Percentiles rank a stretch among this genome's conserved stretches.
phyloP scores from a whole-genome alignment of 345 rosid species.

The Geranium rotundifolium region DNA sequence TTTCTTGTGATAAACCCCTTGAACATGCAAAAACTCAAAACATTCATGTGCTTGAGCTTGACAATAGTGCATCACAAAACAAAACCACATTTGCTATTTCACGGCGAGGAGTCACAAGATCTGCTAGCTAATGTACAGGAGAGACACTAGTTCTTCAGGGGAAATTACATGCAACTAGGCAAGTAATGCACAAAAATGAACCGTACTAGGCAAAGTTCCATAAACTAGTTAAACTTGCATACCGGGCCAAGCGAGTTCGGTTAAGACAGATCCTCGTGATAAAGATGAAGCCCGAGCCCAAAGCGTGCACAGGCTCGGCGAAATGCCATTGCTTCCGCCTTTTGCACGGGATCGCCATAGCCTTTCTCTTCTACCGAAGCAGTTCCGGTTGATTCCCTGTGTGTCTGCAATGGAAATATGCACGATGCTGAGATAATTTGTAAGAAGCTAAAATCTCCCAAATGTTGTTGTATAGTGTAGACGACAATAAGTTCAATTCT shows the following conservation, averaged over 20 bases:
- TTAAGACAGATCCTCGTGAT: constrained; percentile 55
- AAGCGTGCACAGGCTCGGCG: constrained; percentile 78
- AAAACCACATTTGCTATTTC: background rate
- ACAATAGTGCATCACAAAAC: background rate
- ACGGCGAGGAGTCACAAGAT: background rate
- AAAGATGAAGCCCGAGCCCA: constrained; percentile 86
- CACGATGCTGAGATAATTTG: background rate
- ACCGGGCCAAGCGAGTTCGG: background rate
- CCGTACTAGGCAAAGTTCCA: background rate
- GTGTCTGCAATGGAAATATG: constrained; percentile 18
- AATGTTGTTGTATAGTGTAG: background rate
- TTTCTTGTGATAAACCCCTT: too few species aligned
- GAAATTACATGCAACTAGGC: too few species aligned
- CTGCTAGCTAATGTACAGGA: background rate
- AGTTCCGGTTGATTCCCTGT: constrained; percentile 75
- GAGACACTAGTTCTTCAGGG: background rate
- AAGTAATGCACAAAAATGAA: background rate
- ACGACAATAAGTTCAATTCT: background rate
- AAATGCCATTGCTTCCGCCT: constrained; percentile 93
- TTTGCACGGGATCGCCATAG: constrained; percentile 73
- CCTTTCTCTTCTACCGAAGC: constrained; percentile 43
- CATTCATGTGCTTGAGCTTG: background rate
- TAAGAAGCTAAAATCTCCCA: background rate
- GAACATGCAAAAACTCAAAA: too few species aligned
- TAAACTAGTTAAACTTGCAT: background rate